phyloP scores from a whole-genome alignment of 2,329 filamentous ascomycete species.

The Aspergillus transmontanensis region DNA sequence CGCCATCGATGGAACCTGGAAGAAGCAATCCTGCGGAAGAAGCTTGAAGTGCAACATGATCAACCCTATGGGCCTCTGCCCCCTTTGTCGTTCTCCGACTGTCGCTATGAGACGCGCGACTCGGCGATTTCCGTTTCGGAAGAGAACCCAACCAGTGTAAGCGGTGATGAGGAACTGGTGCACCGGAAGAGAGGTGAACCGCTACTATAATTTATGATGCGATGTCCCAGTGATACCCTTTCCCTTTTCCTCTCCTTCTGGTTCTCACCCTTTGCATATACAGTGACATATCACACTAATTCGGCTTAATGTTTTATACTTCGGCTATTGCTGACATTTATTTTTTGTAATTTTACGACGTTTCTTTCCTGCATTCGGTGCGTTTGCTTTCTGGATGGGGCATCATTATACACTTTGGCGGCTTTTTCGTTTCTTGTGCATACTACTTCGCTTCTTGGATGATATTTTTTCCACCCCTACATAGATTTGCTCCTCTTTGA shows the following conservation, averaged over 20 bases:
- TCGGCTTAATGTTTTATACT: slow-evolving; percentile 14
- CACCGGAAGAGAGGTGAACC: slow-evolving; percentile 19
- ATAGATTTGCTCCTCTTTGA: slow-evolving; percentile 15
- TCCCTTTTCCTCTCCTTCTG: slow-evolving; percentile 11
- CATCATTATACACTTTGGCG: slow-evolving; percentile 22
- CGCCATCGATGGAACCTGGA: slow-evolving; percentile 45
- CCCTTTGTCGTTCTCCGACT: slow-evolving; percentile 35
- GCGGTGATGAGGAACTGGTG: slow-evolving; percentile 19
- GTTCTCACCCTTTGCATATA: slow-evolving; percentile 18
- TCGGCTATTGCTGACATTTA: slow-evolving; percentile 6
- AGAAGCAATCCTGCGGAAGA: slow-evolving; percentile 44
- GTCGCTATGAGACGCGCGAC: slow-evolving; percentile 29
- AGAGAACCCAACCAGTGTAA: slow-evolving; percentile 6
- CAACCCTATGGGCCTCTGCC: slow-evolving; percentile 43
- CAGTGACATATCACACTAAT: slow-evolving; percentile 8
- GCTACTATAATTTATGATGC: slow-evolving; percentile 25
- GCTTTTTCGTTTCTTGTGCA: slow-evolving; percentile 28
- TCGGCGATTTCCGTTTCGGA: slow-evolving; percentile 33
- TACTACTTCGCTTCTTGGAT: slow-evolving; percentile 25
- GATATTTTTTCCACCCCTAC: neutral
- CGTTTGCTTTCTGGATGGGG: slow-evolving; percentile 6
- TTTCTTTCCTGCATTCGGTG: slow-evolving; percentile 11
- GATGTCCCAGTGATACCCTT: slow-evolving; percentile 31
- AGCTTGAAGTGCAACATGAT: slow-evolving; percentile 40
- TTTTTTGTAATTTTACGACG: slow-evolving; percentile 18